These are phyloP conservation scores for Adansonia grandidieri DNA, from an alignment of 441 rosid genomes.

Conservation along the genomic window DNA sequence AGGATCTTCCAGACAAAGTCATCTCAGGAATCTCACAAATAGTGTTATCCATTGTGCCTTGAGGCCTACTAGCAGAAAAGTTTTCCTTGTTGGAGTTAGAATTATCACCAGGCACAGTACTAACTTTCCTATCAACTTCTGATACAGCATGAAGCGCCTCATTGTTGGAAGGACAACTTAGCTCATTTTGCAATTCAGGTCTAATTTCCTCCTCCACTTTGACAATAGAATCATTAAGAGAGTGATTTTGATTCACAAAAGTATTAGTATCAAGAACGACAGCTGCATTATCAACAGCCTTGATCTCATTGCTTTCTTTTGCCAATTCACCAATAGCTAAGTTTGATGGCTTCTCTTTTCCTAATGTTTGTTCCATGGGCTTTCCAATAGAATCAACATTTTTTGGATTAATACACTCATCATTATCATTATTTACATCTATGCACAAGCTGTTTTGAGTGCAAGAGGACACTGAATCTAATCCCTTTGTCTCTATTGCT, in stretches of 20 bases:
- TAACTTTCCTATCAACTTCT: constrained; percentile 42
- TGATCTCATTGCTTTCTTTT: constrained; percentile 49
- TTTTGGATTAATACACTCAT: constrained; percentile 43
- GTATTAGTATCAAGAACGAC: constrained; percentile 35
- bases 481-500: constrained; percentile 46
- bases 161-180: constrained; percentile 41
- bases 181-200: constrained; percentile 51
- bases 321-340: constrained; percentile 47
- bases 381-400: constrained; percentile 48
- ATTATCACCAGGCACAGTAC: constrained; percentile 36
- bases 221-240: constrained; percentile 39
- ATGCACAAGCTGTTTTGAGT: constrained; percentile 53
- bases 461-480: constrained; percentile 76
- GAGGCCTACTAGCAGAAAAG: constrained; percentile 41
- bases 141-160: constrained; percentile 40
- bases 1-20: constrained; percentile 40
- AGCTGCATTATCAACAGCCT: constrained; percentile 38
- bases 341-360: constrained; percentile 45
- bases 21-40: constrained; percentile 44
- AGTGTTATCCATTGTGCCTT: constrained; percentile 43
- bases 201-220: constrained; percentile 53
- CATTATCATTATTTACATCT: constrained; percentile 58
- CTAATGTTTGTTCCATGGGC: constrained; percentile 41
- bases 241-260: constrained; percentile 39
- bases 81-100: constrained; percentile 41